A percentile compares a stretch with the other conserved stretches of the same genome.
Evolutionary conservation across 2,329 filamentous ascomycete species (phyloP).

Genomic region (Ophiostoma ips): DNA sequence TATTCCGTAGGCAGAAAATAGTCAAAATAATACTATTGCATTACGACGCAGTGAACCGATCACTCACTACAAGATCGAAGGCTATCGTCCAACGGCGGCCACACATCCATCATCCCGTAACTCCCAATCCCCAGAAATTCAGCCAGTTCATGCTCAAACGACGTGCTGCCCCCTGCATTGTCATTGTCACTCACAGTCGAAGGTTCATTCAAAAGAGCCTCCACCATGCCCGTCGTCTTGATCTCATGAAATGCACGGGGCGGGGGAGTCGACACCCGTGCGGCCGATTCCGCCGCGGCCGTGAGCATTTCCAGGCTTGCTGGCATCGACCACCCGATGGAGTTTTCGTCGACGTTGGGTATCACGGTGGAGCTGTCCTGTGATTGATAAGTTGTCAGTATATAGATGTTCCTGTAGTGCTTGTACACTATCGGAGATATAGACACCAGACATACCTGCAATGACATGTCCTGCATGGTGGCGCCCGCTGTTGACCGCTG

Average conservation of each 20-base stretch:
- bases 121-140: conserved; percentile 5
- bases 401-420: background rate
- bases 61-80: background rate
- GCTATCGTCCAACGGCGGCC: conserved; percentile 1
- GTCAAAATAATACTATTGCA: no score
- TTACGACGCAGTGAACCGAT: no score
- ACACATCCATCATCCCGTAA: conserved; percentile 6
- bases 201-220: background rate
- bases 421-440: no score
- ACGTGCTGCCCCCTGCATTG: background rate
- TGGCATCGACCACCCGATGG: background rate
- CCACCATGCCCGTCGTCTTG: background rate
- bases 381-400: no score
- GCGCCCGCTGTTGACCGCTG: background rate
- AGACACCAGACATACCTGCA: no score
- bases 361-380: background rate
- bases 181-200: background rate
- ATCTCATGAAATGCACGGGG: background rate
- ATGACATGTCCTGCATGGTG: background rate
- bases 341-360: background rate
- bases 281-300: conserved; percentile 1
- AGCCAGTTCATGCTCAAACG: conserved; percentile 5
- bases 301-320: conserved; percentile 4
- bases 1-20: no score
- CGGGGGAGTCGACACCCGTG: background rate